Conservation (phyloP, 768 basidiomycete genomes). For the Boletellus emodensis region DNA sequence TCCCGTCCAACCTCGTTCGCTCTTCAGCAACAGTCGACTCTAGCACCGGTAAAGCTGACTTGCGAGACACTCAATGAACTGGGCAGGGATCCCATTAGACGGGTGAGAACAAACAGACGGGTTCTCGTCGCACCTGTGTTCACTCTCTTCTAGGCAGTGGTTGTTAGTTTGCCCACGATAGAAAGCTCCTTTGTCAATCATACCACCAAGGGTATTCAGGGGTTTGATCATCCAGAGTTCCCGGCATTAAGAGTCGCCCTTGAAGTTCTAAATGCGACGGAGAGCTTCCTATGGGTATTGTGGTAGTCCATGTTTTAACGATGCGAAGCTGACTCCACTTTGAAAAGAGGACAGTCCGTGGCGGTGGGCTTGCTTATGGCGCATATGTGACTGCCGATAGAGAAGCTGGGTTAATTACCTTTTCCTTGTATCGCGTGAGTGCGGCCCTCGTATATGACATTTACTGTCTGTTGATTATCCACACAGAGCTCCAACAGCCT, state of each 20-base stretch:
- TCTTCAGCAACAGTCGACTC: conserved; percentile 40
- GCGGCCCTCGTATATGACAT: background rate
- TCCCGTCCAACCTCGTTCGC: background rate
- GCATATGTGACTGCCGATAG: conserved; percentile 70
- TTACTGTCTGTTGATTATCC: conserved; percentile 3
- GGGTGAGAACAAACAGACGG: conserved; percentile 40
- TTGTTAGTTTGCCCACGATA: conserved; percentile 89
- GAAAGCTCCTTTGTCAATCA: conserved; percentile 87
- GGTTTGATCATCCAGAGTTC: conserved; percentile 78
- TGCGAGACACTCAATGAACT: conserved; percentile 67
- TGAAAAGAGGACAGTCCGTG: conserved; percentile 77
- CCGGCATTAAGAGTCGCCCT: conserved; percentile 82
- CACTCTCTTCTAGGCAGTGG: conserved; percentile 54
- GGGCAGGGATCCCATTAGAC: conserved; percentile 68
- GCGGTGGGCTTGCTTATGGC: conserved; percentile 94
- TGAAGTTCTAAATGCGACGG: conserved; percentile 87
- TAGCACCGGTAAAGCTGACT: conserved; percentile 65
- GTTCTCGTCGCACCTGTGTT: background rate
- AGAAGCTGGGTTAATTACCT: conserved; percentile 73
- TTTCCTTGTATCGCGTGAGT: conserved; percentile 75
- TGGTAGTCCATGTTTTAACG: background rate
- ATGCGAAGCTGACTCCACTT: conserved; percentile 5
- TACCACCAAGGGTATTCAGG: conserved; percentile 71
- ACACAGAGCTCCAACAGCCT: conserved; percentile 73
- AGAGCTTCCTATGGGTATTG: conserved; percentile 89